Conservation (phyloP, 2,329 filamentous ascomycete species). For the Eurotiales sp. region DNA sequence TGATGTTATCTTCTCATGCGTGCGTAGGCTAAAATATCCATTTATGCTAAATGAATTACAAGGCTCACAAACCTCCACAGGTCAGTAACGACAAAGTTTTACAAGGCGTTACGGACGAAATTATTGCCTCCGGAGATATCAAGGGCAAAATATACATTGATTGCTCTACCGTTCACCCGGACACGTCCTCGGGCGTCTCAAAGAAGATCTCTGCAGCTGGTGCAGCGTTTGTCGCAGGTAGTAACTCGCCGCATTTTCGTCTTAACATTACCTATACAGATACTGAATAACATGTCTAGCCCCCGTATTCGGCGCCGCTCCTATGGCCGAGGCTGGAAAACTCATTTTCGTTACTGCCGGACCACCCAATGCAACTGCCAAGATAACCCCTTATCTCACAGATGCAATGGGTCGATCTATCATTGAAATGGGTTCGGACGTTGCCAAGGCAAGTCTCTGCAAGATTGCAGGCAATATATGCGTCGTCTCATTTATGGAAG, state of each 20-base stretch:
- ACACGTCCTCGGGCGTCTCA: conserved; percentile 67
- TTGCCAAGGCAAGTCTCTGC: not conserved
- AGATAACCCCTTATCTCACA: not conserved
- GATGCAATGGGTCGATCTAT: not conserved
- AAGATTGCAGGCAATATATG: not conserved
- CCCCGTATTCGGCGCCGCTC: not conserved
- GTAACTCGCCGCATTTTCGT: not conserved
- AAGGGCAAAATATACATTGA: conserved; percentile 77
- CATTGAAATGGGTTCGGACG: not conserved
- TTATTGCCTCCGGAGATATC: conserved; percentile 50
- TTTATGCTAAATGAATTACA: not conserved
- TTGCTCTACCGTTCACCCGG: conserved; percentile 81
- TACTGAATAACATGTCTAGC: not conserved
- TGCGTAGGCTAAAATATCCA: not conserved
- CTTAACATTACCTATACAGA: not conserved
- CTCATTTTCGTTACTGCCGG: not conserved
- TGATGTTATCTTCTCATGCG: not conserved
- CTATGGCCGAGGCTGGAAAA: not conserved
- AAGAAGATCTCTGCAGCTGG: conserved; percentile 56
- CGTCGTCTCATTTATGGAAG: not conserved
- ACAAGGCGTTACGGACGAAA: not conserved
- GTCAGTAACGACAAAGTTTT: not conserved
- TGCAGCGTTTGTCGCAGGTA: conserved; percentile 65
- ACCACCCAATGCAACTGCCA: not conserved
- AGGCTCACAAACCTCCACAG: not conserved